Conservation (phyloP, 2,329 filamentous ascomycete species). For the Amauroascus verrucosus region DNA sequence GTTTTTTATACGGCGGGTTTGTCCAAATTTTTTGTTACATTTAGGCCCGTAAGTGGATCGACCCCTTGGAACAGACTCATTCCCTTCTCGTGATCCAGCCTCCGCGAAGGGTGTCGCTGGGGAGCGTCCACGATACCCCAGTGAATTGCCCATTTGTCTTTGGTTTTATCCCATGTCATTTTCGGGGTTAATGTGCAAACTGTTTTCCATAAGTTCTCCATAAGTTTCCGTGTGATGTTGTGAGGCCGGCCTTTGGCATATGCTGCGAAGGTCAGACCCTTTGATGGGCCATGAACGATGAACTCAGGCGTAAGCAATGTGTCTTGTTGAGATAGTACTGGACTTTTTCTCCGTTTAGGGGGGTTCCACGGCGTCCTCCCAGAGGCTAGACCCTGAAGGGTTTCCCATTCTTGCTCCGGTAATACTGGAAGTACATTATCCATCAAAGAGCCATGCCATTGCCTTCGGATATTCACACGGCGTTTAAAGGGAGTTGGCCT, state of each 20-base stretch:
- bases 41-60: slow-evolving; percentile 11
- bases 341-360: slow-evolving; percentile 21
- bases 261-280: slow-evolving; percentile 26
- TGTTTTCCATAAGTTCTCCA: slow-evolving; percentile 31
- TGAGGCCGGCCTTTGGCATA: slow-evolving; percentile 33
- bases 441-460: slow-evolving; percentile 30
- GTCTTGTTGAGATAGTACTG: slow-evolving; percentile 2
- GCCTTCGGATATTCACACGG: slow-evolving; percentile 26
- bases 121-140: slow-evolving; percentile 21
- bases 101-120: slow-evolving; percentile 7
- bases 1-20: neutral
- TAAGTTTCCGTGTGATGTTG: slow-evolving; percentile 30
- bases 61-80: slow-evolving; percentile 15
- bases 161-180: slow-evolving; percentile 19
- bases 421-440: slow-evolving; percentile 31
- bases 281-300: slow-evolving; percentile 29
- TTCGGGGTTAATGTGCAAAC: slow-evolving; percentile 28
- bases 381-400: slow-evolving; percentile 27
- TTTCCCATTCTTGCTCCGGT: slow-evolving; percentile 28
- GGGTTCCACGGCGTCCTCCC: slow-evolving; percentile 26
- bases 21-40: neutral
- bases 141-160: slow-evolving; percentile 21
- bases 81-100: slow-evolving; percentile 11
- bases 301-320: slow-evolving; percentile 21
- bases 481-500: slow-evolving; percentile 25